Conservation (phyloP, 495 filamentous ascomycete genomes). For the Hypoxylon fuscum region DNA sequence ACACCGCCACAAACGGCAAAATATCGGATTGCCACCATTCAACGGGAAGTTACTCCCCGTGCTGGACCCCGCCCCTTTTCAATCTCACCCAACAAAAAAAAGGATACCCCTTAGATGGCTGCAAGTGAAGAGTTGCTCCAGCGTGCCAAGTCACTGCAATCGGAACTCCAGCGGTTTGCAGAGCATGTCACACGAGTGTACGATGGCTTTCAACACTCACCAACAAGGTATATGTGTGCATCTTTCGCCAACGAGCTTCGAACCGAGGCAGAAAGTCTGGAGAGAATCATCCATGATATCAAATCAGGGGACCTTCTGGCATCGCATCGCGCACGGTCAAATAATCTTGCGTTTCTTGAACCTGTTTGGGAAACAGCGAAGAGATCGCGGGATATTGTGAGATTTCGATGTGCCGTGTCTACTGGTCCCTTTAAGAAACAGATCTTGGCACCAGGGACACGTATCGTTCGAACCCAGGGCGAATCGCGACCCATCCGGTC, state of each 20-base stretch:
- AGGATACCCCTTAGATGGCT: too few species aligned
- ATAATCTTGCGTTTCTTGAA: conserved; percentile 40
- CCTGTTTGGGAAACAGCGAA: conserved; percentile 44
- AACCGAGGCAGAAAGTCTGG: conserved; percentile 34
- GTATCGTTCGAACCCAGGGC: conserved; percentile 42
- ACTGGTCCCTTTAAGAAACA: conserved; percentile 39
- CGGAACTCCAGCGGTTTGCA: conserved; percentile 39
- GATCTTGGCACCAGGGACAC: conserved; percentile 41
- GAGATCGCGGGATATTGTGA: conserved; percentile 39
- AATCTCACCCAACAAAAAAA: not conserved
- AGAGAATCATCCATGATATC: conserved; percentile 16
- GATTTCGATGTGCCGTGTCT: conserved; percentile 39
- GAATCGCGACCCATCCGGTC: conserved; percentile 36
- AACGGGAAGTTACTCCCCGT: too few species aligned
- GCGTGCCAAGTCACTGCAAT: conserved; percentile 31
- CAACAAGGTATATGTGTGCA: conserved; percentile 34
- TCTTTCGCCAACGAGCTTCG: conserved; percentile 36
- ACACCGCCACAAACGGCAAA: too few species aligned
- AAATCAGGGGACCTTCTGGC: conserved; percentile 26
- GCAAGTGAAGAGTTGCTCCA: conserved; percentile 9
- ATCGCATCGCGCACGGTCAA: conserved; percentile 33
- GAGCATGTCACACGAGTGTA: conserved; percentile 35
- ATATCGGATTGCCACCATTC: too few species aligned
- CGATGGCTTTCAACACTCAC: conserved; percentile 37
- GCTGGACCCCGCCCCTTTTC: too few species aligned